phyloP scores from a whole-genome alignment of 2,329 filamentous ascomycete species.

The Cyphellophora attinorum region DNA sequence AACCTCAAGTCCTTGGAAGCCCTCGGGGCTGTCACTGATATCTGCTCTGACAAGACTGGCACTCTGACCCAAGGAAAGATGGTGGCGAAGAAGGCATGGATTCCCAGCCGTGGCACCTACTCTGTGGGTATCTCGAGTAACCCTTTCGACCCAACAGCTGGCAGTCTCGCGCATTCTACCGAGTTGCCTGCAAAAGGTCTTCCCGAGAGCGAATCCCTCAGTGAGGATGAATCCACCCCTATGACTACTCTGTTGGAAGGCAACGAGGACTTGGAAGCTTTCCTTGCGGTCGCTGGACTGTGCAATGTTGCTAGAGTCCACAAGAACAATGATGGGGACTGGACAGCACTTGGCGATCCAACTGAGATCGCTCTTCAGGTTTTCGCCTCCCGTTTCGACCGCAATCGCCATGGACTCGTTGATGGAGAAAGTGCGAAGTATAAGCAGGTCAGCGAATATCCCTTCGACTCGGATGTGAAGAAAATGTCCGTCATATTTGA shows the following conservation, averaged over 20 bases:
- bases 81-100: slow-evolving; percentile 52
- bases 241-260: slow-evolving; percentile 29
- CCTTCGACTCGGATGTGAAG: slow-evolving; percentile 66
- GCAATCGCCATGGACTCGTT: slow-evolving; percentile 46
- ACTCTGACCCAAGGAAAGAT: slow-evolving; percentile 53
- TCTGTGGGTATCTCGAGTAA: slow-evolving; percentile 46
- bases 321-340: slow-evolving; percentile 41
- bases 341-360: slow-evolving; percentile 57
- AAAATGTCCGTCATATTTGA: slow-evolving; percentile 65
- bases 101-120: slow-evolving; percentile 49
- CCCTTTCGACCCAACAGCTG: slow-evolving; percentile 48
- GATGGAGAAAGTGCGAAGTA: slow-evolving; percentile 42
- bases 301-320: slow-evolving; percentile 58
- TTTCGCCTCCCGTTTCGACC: slow-evolving; percentile 59
- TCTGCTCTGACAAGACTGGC: slow-evolving; percentile 42
- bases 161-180: slow-evolving; percentile 33
- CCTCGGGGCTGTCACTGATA: slow-evolving; percentile 46
- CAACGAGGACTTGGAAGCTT: slow-evolving; percentile 43
- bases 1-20: slow-evolving; percentile 44
- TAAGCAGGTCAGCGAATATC: slow-evolving; percentile 57
- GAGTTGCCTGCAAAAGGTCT: slow-evolving; percentile 23
- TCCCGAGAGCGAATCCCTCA: slow-evolving; percentile 20
- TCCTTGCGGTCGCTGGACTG: slow-evolving; percentile 54
- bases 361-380: slow-evolving; percentile 70
- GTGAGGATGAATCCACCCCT: slow-evolving; percentile 19